Percentiles rank a stretch among this genome's conserved stretches.
These are phyloP conservation scores for Diaporthe sp. DNA, from an alignment of 2,329 filamentous ascomycete species.

Conservation along the genomic window DNA sequence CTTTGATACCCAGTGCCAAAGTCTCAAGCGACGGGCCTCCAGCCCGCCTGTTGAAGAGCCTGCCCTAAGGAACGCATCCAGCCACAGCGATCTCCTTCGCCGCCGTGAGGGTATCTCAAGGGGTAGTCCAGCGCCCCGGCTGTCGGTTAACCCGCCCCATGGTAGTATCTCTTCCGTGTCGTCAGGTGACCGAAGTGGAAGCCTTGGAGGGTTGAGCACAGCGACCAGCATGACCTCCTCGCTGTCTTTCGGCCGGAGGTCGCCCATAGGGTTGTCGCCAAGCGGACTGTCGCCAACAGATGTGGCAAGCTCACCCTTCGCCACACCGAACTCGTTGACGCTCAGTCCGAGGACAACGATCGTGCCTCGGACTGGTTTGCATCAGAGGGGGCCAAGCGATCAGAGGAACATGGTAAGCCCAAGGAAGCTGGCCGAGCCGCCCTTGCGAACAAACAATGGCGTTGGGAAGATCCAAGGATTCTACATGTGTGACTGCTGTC, in stretches of 20 bases:
- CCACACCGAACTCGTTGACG: constrained; percentile 58
- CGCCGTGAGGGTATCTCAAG: constrained; percentile 60
- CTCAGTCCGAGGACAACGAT: constrained; percentile 61
- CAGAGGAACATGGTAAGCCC: constrained; percentile 57
- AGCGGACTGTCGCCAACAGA: constrained; percentile 62
- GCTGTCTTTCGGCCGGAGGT: constrained; percentile 57
- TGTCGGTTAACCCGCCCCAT: constrained; percentile 53
- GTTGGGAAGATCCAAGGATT: constrained; percentile 63
- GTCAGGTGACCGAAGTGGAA: constrained; percentile 56
- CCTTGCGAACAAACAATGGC: constrained; percentile 51
- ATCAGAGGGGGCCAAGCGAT: constrained; percentile 58
- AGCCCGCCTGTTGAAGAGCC: constrained; percentile 63
- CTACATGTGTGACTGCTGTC: constrained; percentile 90
- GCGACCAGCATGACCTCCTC: constrained; percentile 55
- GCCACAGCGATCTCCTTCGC: constrained; percentile 56
- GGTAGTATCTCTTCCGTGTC: constrained; percentile 57
- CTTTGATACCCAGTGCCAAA: constrained; percentile 51
- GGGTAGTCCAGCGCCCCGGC: constrained; percentile 63
- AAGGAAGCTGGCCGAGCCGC: constrained; percentile 61
- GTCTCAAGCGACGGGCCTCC: constrained; percentile 66
- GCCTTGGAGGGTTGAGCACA: constrained; percentile 57
- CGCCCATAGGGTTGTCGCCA: constrained; percentile 57
- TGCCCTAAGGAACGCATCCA: constrained; percentile 49
- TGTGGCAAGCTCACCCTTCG: constrained; percentile 58
- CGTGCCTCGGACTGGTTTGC: constrained; percentile 49